These are phyloP conservation scores for Stephania yunnanensis DNA, from an alignment of 164 flowering plant species.

Conservation along the genomic window DNA sequence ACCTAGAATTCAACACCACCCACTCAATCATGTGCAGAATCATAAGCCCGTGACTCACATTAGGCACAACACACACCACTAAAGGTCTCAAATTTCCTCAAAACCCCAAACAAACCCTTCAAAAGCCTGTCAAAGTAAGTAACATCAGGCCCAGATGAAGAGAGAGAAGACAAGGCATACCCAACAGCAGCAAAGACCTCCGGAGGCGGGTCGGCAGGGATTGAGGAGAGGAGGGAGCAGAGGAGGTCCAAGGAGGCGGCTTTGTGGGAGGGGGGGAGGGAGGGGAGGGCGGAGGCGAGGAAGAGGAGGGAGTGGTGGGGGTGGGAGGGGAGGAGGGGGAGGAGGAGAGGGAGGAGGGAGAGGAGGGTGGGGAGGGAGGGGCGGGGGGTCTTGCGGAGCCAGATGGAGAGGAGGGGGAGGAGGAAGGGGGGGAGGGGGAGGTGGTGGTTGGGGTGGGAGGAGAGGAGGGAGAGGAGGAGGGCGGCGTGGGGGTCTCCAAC, in stretches of 20 bases:
- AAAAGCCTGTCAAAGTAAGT: slow-evolving; percentile 39
- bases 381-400: slow-evolving; percentile 68
- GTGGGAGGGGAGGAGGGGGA: slow-evolving; percentile 29
- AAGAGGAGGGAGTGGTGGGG: slow-evolving; percentile 49
- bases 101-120: slow-evolving; percentile 42
- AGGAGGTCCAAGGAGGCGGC: slow-evolving; percentile 41
- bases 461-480: slow-evolving; percentile 47
- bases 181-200: slow-evolving; percentile 83
- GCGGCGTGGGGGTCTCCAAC: slow-evolving; percentile 94
- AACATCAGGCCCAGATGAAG: slow-evolving; percentile 27
- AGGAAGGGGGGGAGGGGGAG: slow-evolving; percentile 52
- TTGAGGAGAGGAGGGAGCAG: too few relatives aligned
- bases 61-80: slow-evolving; percentile 26
- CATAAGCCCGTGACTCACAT: slow-evolving; percentile 54
- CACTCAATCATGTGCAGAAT: slow-evolving; percentile 79
- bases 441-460: slow-evolving; percentile 19
- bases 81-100: slow-evolving; percentile 25
- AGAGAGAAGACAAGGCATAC: slow-evolving; percentile 50
- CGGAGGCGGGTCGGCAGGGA: slow-evolving; percentile 12
- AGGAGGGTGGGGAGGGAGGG: slow-evolving; percentile 50
- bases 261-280: slow-evolving; percentile 40
- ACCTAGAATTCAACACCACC: slow-evolving; percentile 44
- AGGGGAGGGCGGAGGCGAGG: slow-evolving; percentile 55
- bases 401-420: slow-evolving; percentile 73
- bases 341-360: slow-evolving; percentile 38